Conservation (phyloP, 768 basidiomycete species). For the Psilocybe tampanensis region DNA sequence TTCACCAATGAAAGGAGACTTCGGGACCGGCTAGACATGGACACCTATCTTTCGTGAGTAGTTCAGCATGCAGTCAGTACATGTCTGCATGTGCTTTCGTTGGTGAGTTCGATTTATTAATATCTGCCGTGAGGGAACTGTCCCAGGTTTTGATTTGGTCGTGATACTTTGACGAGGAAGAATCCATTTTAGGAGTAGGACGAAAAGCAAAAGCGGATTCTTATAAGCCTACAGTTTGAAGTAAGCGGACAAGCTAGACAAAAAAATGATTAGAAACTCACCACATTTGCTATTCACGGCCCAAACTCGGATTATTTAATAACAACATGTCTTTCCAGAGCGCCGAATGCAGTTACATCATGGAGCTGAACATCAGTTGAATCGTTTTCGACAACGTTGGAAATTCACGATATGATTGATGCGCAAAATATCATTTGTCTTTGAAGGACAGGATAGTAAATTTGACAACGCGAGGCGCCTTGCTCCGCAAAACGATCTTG, state of each 20-base stretch:
- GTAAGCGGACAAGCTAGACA: background rate
- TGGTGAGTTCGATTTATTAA: conserved; percentile 2
- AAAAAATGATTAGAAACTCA: background rate
- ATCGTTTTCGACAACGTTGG: too few relatives aligned
- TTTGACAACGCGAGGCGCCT: too few relatives aligned
- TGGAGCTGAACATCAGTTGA: too few relatives aligned
- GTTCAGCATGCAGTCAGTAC: conserved; percentile 5
- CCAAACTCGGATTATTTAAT: too few relatives aligned
- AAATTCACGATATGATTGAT: too few relatives aligned
- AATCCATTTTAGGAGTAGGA: background rate
- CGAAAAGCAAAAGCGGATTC: background rate
- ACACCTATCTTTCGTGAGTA: conserved; percentile 20
- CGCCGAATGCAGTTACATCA: too few relatives aligned
- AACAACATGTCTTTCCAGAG: too few relatives aligned
- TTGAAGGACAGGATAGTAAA: too few relatives aligned
- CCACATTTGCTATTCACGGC: too few relatives aligned
- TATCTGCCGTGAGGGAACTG: background rate
- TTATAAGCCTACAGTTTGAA: background rate
- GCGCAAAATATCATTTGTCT: too few relatives aligned
- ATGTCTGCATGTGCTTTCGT: conserved; percentile 15
- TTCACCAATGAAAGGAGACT: conserved; percentile 5
- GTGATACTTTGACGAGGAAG: background rate
- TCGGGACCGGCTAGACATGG: conserved; percentile 15
- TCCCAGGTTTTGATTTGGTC: conserved; percentile 2
- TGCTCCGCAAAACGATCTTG: too few relatives aligned